phyloP scores from a whole-genome alignment of 2,329 filamentous ascomycete species.

The Cladosporium velox region DNA sequence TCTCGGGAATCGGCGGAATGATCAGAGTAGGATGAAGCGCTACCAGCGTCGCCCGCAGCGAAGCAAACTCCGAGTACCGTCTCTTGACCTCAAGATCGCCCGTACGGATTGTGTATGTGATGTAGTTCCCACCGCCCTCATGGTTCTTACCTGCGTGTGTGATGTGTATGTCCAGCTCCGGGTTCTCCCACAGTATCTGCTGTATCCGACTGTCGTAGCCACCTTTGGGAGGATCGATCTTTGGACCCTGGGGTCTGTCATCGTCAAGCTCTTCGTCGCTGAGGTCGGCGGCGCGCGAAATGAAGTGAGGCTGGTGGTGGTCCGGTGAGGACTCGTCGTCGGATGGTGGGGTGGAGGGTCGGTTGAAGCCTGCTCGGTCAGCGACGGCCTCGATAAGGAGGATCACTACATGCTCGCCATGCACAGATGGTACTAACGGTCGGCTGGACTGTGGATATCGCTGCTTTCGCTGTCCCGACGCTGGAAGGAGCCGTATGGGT shows the following conservation, averaged over 20 bases:
- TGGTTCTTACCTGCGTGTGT: conserved; percentile 93
- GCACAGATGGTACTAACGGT: conserved; percentile 28
- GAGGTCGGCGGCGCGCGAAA: conserved; percentile 54
- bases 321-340: conserved; percentile 71
- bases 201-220: conserved; percentile 95
- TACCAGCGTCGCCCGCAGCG: conserved; percentile 82
- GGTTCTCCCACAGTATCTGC: conserved; percentile 95
- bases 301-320: conserved; percentile 58
- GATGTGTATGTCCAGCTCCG: conserved; percentile 85
- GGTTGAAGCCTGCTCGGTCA: conserved; percentile 56
- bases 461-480: conserved; percentile 78
- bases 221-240: conserved; percentile 67
- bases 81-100: conserved; percentile 93
- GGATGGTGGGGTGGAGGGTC: conserved; percentile 65
- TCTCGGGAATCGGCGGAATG: conserved; percentile 95
- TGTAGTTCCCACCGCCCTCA: conserved; percentile 88
- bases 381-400: neutral
- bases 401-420: neutral
- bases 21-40: conserved; percentile 92
- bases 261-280: conserved; percentile 62
- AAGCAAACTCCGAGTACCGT: conserved; percentile 95
- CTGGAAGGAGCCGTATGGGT: conserved; percentile 94
- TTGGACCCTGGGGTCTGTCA: conserved; percentile 50
- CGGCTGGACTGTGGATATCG: conserved; percentile 45
- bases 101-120: conserved; percentile 95